These are phyloP conservation scores for Carex myosuroides DNA, from an alignment of 176 grass and related monocot species.

Conservation along the genomic window DNA sequence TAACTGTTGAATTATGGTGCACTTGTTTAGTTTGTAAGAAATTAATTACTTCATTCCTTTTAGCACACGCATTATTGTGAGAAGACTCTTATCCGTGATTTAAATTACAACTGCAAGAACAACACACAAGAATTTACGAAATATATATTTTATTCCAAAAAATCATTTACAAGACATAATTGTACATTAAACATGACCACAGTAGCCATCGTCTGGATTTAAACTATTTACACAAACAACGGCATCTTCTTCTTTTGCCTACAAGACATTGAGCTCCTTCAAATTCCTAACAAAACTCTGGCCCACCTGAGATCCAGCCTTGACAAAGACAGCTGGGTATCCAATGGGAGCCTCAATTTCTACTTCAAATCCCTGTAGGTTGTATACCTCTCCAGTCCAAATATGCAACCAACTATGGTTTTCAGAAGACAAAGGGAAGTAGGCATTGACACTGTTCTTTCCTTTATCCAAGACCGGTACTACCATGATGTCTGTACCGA, in stretches of 20 bases:
- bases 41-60: not conserved
- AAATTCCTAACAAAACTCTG: slow-evolving; percentile 65
- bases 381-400: slow-evolving; percentile 61
- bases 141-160: slow-evolving; percentile 1
- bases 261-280: slow-evolving; percentile 41
- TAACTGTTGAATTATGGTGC: not conserved
- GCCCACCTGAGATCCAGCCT: slow-evolving; percentile 43
- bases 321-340: slow-evolving; percentile 72
- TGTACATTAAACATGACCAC: not conserved
- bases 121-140: not conserved
- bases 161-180: not conserved
- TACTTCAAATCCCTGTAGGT: slow-evolving; percentile 40
- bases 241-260: not conserved
- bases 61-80: too few species aligned
- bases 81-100: not conserved
- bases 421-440: slow-evolving; percentile 45
- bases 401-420: slow-evolving; percentile 52
- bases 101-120: not conserved
- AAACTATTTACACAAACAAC: not conserved
- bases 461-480: slow-evolving; percentile 84
- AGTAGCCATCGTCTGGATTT: not conserved
- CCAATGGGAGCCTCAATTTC: slow-evolving; percentile 43
- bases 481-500: slow-evolving; percentile 69
- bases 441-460: slow-evolving; percentile 45
- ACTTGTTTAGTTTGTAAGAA: not conserved